These are phyloP conservation scores for Sporothrix globosa DNA, from an alignment of 2,329 filamentous ascomycete species.

Conservation along the genomic window DNA sequence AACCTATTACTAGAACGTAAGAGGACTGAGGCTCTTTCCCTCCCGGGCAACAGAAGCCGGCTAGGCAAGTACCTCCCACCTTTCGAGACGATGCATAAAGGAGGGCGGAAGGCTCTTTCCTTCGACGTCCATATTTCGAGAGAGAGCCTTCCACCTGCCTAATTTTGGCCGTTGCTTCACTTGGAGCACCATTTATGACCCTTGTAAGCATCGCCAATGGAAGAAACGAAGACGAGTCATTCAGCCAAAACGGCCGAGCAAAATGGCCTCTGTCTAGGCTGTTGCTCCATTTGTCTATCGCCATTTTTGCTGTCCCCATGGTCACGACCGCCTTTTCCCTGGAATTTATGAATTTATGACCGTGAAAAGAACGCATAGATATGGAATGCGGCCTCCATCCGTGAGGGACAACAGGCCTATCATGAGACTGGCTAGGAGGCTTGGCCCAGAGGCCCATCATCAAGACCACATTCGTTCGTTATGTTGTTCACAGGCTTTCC, in stretches of 20 bases:
- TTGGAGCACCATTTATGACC: too few species aligned
- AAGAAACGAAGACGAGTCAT: background rate
- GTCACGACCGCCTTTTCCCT: background rate
- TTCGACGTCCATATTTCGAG: background rate
- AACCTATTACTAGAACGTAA: background rate
- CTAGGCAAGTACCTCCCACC: background rate
- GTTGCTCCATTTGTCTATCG: background rate
- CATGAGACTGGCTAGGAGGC: background rate
- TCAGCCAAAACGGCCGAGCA: background rate
- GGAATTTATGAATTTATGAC: too few species aligned
- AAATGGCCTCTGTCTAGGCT: background rate
- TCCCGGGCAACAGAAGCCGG: background rate
- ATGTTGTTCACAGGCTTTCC: background rate
- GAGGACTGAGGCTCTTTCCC: background rate
- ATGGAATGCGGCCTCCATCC: constrained; percentile 10
- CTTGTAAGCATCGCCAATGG: background rate
- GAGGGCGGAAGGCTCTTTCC: background rate
- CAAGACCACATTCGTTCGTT: background rate
- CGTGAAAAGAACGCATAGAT: background rate
- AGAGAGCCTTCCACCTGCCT: constrained; percentile 8
- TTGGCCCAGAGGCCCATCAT: background rate
- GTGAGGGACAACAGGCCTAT: background rate
- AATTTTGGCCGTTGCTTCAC: background rate
- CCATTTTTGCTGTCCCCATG: background rate
- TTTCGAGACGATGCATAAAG: background rate